Evolutionary conservation across 176 grass and related monocot genomes (phyloP), one percentile per base, ranked within the genome.

Genomic region (Phoenix dactylifera): DNA sequence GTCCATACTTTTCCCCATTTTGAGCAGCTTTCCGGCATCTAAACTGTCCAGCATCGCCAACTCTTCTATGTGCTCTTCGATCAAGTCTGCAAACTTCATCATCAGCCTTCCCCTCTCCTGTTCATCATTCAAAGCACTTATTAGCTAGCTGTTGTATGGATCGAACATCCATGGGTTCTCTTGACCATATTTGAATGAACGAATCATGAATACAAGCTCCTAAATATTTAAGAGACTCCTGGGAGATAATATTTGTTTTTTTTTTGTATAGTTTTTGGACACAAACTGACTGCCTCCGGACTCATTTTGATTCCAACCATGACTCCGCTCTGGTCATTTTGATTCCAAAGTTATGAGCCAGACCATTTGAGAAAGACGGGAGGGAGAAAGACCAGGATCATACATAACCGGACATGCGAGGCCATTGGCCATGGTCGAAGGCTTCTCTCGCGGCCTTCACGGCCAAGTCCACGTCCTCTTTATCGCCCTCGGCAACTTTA

Each of bases 351-450:
- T 12, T 44, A 12, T 44, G 0, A 9, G 7, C 10, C 35, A 10
- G 35, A 1, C 0, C 9, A 44, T 44, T 44, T 44, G 2, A 44
- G 15, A 58, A 15, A 12, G 18, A 28, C 9, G 1, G 1, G 20
- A 0, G 23, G 7, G 29, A 70, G 10, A 39, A 10, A 15, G 5
- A 24, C 1, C 6, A 44, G 16, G 2, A 16, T 55, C 84, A 54
- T 87, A 95, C 91, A 16, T 82, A 90, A 18, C 86, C 91, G 51
- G 91, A 87, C 77, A 95, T 95, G 68, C 91, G 86, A 62, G 91
- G 86, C 86, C 91, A 95, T 50, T 66, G 66, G 66, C 83, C 91
- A 5, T 87, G 77, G 60, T 95, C 83, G 58, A 95, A 95, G 23
- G 91, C 91, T 7, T 90, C 74, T 23, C 91, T 62, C 7, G 91